Evolutionary conservation across 139 green algal genomes (phyloP).

Genomic region (Micractinium conductrix): DNA sequence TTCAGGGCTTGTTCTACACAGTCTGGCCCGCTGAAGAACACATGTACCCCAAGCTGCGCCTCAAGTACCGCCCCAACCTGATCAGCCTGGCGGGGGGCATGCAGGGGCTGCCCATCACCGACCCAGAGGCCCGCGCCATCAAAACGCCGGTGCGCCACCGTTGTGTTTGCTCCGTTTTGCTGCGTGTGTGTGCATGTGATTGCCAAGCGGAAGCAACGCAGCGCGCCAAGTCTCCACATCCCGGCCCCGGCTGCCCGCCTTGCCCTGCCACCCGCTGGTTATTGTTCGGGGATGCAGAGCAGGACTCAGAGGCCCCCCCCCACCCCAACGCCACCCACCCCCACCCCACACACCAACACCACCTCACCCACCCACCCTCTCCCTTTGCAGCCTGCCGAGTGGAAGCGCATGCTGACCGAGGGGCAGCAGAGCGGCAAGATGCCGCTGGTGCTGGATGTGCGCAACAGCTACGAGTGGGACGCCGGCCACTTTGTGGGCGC

Average conservation of each 20-base stretch:
- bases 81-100: slow-evolving; percentile 86
- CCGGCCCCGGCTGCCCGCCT: too few species aligned
- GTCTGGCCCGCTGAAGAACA: slow-evolving; percentile 56
- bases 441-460: slow-evolving; percentile 92
- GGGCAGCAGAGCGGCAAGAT: not conserved
- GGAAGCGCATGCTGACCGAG: slow-evolving; percentile 75
- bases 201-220: too few species aligned
- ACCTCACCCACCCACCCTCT: too few species aligned
- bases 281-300: too few species aligned
- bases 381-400: slow-evolving; percentile 57
- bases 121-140: slow-evolving; percentile 62
- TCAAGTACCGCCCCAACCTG: slow-evolving; percentile 87
- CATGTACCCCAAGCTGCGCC: slow-evolving; percentile 82
- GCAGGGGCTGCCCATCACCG: slow-evolving; percentile 74
- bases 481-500: slow-evolving; percentile 95
- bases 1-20: slow-evolving; percentile 21
- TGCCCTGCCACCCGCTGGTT: too few species aligned
- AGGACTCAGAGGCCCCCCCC: too few species aligned
- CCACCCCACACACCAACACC: too few species aligned
- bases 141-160: slow-evolving; percentile 22
- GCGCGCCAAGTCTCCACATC: too few species aligned
- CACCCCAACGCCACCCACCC: too few species aligned
- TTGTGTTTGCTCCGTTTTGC: too few species aligned
- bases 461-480: slow-evolving; percentile 99
- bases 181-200: too few species aligned